Base-by-base conservation (phyloP, 1,284 basidiomycete species). In the Melampsora americana region DNA sequence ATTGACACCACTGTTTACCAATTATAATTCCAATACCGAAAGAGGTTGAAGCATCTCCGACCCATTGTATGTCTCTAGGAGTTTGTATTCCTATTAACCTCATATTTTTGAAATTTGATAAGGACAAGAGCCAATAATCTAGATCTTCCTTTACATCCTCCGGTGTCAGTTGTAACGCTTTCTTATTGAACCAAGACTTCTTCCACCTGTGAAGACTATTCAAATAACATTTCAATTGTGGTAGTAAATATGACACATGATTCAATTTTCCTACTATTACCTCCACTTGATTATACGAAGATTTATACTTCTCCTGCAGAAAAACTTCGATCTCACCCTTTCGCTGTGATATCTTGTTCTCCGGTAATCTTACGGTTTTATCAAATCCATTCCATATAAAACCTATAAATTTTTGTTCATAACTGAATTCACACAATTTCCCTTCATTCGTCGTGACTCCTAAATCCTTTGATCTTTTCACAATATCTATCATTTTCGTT, bases 41-140 rank as follows among this genome's bases (percentile, higher is more conserved):
- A n/a, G 67, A 69, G 16, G 50, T 69, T 1, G 53, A 56, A 14
- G 28, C n/a, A 35, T 68, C 66, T 30, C 66, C 66, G 6, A 68
- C 28, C 66, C 66, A 68, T 4, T 32, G 42, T 5, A 48, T 9
- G 26, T 68, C 48, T 4, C 20, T 9, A 11, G 46, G 46, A 11
- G 11, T 20, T 48, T 11, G 20, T 11, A 20, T 11, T 48, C 11
- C 11, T 9, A 50, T 67, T n/a, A 67, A n/a, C 20, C 44, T 67
- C 48, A 44, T 67, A 18, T 50, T 44, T 11, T n/a, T 67, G 44
- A 48, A 67, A 67, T 18, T 18, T 1, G 32, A 18, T 35, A 67
- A 44, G 3, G 23, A n/a, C 2, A 2, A n/a, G 18, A 12, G 11
- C 44, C 66, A 67, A 4, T 9, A 20, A 2, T 66, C 7, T 7